Percentiles rank a stretch among this genome's conserved stretches.
These are phyloP conservation scores for Cardamine resedifolia DNA, from an alignment of 345 rosid species.

Conservation along the genomic window DNA sequence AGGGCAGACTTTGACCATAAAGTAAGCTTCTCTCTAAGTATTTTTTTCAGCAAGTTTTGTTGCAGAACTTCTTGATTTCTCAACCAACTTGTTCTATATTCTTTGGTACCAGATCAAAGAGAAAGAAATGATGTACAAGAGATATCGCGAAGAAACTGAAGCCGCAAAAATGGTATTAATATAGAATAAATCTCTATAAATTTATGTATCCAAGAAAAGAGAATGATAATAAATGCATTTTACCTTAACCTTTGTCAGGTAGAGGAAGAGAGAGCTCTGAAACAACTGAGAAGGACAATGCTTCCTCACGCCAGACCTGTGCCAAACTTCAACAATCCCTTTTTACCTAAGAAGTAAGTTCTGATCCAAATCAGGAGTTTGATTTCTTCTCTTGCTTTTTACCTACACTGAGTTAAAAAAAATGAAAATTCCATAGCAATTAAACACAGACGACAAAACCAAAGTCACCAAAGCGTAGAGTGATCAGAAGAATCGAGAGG, in stretches of 20 bases:
- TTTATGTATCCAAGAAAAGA: not conserved
- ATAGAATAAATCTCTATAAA: not conserved
- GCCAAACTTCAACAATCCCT: constrained; percentile 70
- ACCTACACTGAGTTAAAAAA: not conserved
- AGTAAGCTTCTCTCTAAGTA: not conserved
- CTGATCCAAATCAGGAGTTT: not conserved
- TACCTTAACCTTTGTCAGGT: constrained; percentile 42
- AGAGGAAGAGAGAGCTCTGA: constrained; percentile 78
- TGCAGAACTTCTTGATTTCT: not conserved
- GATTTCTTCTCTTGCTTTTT: not conserved
- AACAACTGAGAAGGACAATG: constrained; percentile 77
- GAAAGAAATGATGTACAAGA: constrained; percentile 69
- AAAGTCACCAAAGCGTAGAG: constrained; percentile 56
- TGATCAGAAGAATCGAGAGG: constrained; percentile 13
- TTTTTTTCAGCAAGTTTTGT: not conserved
- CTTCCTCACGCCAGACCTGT: constrained; percentile 77
- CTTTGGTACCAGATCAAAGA: constrained; percentile 59
- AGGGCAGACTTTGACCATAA: constrained; percentile 35
- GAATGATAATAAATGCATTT: not conserved
- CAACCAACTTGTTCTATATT: constrained; percentile 1
- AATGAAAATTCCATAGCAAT: not conserved
- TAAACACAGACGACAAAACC: constrained; percentile 51
- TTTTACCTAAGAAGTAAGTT: constrained; percentile 50
- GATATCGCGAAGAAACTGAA: constrained; percentile 75
- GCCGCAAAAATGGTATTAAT: constrained; percentile 58